A percentile compares a stretch with the other conserved stretches of the same genome.
Evolutionary conservation across 352 stramenopile genomes (phyloP).

Genomic region (Aphanomyces stellatus): DNA sequence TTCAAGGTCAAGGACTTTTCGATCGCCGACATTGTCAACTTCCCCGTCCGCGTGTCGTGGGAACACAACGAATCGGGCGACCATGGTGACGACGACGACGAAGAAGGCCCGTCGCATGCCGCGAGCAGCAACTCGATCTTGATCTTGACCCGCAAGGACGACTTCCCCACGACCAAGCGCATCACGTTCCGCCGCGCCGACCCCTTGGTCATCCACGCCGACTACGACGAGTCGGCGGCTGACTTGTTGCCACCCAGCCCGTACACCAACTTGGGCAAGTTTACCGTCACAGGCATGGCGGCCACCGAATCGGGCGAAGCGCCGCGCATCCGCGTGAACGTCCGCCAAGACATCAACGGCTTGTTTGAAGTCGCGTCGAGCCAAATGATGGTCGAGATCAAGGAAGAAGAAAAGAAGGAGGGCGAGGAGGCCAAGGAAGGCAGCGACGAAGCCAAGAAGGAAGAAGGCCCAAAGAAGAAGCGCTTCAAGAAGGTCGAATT

Average conservation of each 20-base stretch:
- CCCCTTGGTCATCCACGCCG: slow-evolving; percentile 88
- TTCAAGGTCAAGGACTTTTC: slow-evolving; percentile 96
- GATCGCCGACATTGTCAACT: slow-evolving; percentile 81
- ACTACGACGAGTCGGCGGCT: slow-evolving; percentile 81
- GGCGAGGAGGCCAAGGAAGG: slow-evolving; percentile 36
- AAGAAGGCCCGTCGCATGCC: slow-evolving; percentile 61
- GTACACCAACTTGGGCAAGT: slow-evolving; percentile 82
- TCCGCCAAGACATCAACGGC: slow-evolving; percentile 96
- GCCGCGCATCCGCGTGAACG: slow-evolving; percentile 93
- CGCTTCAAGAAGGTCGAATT: slow-evolving; percentile 90
- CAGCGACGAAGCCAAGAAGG: slow-evolving; percentile 66
- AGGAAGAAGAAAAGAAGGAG: slow-evolving; percentile 60
- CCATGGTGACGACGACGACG: slow-evolving; percentile 58
- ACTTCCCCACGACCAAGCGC: slow-evolving; percentile 96
- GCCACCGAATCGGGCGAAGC: slow-evolving; percentile 67
- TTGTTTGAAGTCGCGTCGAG: slow-evolving; percentile 92
- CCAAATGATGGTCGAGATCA: slow-evolving; percentile 97
- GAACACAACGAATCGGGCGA: slow-evolving; percentile 50
- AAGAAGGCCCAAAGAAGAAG: slow-evolving; percentile 88
- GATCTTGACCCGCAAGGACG: slow-evolving; percentile 94
- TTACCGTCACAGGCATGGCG: slow-evolving; percentile 87
- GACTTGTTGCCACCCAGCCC: slow-evolving; percentile 60
- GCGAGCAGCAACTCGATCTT: slow-evolving; percentile 82
- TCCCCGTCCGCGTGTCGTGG: slow-evolving; percentile 93
- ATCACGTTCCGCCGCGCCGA: slow-evolving; percentile 92